A percentile compares a stretch with the other conserved stretches of the same genome.
phyloP scores from a whole-genome alignment of 2,329 filamentous ascomycete species.

The Fusarium torulosum region DNA sequence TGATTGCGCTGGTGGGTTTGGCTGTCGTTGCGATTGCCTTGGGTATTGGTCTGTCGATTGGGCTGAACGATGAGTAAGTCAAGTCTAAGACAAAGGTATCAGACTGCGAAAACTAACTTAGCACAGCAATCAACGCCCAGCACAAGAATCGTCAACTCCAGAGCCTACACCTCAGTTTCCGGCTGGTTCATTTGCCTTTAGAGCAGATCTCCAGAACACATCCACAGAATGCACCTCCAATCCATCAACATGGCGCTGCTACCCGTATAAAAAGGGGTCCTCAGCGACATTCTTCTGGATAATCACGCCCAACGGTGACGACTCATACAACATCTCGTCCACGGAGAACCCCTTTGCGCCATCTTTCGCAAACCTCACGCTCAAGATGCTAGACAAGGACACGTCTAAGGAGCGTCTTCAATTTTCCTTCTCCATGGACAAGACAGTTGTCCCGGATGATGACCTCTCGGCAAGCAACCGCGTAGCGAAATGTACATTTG shows the following conservation, averaged over 20 bases:
- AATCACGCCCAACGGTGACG: constrained; percentile 59
- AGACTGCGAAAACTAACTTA: constrained; percentile 7
- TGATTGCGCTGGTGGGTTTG: constrained; percentile 48
- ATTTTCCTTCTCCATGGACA: constrained; percentile 67
- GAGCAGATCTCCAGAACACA: constrained; percentile 67
- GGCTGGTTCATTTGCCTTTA: constrained; percentile 71
- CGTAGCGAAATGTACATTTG: constrained; percentile 69
- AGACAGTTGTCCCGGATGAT: constrained; percentile 63
- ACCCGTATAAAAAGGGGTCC: constrained; percentile 61
- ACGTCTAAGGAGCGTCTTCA: constrained; percentile 66
- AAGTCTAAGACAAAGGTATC: not conserved
- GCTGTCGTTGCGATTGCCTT: constrained; percentile 54
- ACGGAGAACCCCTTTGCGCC: constrained; percentile 68
- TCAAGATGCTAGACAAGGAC: constrained; percentile 63
- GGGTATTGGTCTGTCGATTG: constrained; percentile 57
- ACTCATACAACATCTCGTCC: constrained; percentile 66
- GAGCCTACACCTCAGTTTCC: constrained; percentile 61
- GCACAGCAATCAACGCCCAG: constrained; percentile 11
- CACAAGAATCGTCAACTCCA: constrained; percentile 12
- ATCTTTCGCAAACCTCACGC: constrained; percentile 64
- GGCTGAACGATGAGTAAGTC: constrained; percentile 55
- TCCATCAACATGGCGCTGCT: constrained; percentile 71
- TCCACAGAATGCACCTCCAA: constrained; percentile 70
- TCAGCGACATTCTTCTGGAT: constrained; percentile 72
- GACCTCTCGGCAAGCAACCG: constrained; percentile 58